Evolutionary conservation across 2,329 filamentous ascomycete species (phyloP), one percentile per base, ranked within the genome.

Genomic region (Delphinella strobiligena): DNA sequence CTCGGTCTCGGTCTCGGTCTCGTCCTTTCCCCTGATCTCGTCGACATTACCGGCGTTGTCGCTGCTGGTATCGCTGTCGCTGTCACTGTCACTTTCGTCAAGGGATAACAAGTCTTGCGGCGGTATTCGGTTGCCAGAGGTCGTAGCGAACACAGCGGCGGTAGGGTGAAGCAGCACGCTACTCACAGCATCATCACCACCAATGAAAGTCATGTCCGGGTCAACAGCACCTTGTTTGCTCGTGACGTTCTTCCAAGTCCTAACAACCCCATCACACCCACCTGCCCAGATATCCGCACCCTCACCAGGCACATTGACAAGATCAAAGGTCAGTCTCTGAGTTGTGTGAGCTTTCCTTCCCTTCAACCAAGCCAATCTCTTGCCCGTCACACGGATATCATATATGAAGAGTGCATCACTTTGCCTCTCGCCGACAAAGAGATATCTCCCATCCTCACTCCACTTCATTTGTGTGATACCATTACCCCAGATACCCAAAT

Each of bases 231-330:
- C 69, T 40, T 60, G 60, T 15, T 47, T 49, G 30, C 52, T 47
- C n/a, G 62, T 56, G 1, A 68, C 61, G 42, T 67, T 59, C 31
- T 54, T 59, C 72, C 72, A 75, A 39, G 65, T 51, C 34, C 54
- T 48, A 16, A 60, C 50, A 4, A 48, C 49, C 0, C 76, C 75
- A 59, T 80, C 75, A 1, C 55, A 64, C 0, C 74, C 74, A 8
- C 76, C 76, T 34, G 61, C 66, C 74, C 74, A 78, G 15, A 80
- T 55, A 49, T 78, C 71, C 48, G 69, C 63, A 7, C 61, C 58
- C 2, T 24, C 37, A 9, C 31, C 11, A 9, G 29, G 3, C 34
- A 45, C 54, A 31, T 45, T 51, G 44, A 62, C 59, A 4, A 78
- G 49, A 52, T 78, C 72, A 19, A 76, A 62, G 2, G 68, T 67